Conservation (phyloP, 805 yeast species). For the Ogataea dorogensis region DNA sequence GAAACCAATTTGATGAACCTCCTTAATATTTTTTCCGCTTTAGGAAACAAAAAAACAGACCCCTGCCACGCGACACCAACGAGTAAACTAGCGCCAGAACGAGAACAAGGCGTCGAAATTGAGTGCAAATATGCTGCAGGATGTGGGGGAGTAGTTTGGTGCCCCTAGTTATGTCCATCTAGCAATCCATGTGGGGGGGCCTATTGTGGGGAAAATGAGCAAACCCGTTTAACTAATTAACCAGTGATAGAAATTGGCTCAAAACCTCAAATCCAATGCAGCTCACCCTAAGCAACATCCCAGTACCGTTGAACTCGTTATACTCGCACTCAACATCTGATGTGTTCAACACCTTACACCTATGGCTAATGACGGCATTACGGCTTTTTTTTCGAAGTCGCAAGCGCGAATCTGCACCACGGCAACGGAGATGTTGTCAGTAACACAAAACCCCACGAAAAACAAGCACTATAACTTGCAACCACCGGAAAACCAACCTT, state of each 20-base stretch:
- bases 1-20: slow-evolving; percentile 9
- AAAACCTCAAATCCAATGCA: not conserved
- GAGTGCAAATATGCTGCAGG: too few species aligned
- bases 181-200: too few species aligned
- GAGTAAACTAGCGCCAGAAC: not conserved
- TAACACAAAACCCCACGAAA: slow-evolving; percentile 1
- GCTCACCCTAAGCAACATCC: not conserved
- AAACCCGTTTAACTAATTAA: too few species aligned
- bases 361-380: slow-evolving; percentile 8
- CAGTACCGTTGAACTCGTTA: not conserved
- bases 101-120: too few species aligned
- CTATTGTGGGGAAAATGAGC: too few species aligned
- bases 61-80: slow-evolving; percentile 8
- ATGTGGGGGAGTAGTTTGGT: too few species aligned
- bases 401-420: slow-evolving; percentile 6
- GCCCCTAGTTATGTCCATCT: too few species aligned
- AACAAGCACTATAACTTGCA: not conserved
- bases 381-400: slow-evolving; percentile 13
- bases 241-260: too few species aligned
- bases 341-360: slow-evolving; percentile 17
- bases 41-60: slow-evolving; percentile 18
- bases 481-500: slow-evolving; percentile 1
- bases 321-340: not conserved
- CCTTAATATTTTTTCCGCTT: slow-evolving; percentile 12
- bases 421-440: slow-evolving; percentile 1